Evolutionary conservation across 2,329 filamentous ascomycete species (phyloP).

Genomic region (Hypoxylon sp.): DNA sequence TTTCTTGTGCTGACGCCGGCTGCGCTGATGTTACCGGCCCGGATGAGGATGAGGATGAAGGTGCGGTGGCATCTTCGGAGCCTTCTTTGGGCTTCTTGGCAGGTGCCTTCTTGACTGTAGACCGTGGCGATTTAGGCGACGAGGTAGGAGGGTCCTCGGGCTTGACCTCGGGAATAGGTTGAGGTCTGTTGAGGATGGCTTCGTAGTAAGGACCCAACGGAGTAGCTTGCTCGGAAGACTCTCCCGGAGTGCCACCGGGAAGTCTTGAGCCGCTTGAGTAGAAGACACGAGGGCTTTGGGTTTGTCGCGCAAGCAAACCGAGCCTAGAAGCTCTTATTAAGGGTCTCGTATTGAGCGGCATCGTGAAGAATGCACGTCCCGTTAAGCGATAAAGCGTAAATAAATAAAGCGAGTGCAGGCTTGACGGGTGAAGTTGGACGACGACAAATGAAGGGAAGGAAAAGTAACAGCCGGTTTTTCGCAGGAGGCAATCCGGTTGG

Average conservation of each 20-base stretch:
- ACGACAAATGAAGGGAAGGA: conserved; percentile 13
- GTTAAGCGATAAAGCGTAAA: conserved; percentile 8
- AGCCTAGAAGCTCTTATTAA: conserved; percentile 49
- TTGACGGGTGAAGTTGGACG: conserved; percentile 1
- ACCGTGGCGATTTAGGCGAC: conserved; percentile 53
- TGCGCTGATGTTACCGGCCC: conserved; percentile 55
- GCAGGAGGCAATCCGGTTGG: conserved; percentile 16
- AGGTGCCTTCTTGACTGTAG: conserved; percentile 46
- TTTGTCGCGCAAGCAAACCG: conserved; percentile 37
- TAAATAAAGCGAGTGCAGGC: conserved; percentile 7
- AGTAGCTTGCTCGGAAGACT: conserved; percentile 58
- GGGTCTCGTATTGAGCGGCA: conserved; percentile 47
- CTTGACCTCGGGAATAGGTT: conserved; percentile 59
- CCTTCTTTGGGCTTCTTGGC: conserved; percentile 47
- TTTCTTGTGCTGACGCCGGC: conserved; percentile 66
- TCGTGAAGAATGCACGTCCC: conserved; percentile 21
- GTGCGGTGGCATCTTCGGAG: conserved; percentile 16
- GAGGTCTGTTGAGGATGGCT: conserved; percentile 65
- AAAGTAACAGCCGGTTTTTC: conserved; percentile 16
- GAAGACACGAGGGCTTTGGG: conserved; percentile 44
- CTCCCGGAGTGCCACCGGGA: conserved; percentile 50
- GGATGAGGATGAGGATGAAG: conserved; percentile 50
- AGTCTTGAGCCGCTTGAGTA: conserved; percentile 46
- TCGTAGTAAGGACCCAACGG: conserved; percentile 73
- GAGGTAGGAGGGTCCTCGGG: conserved; percentile 62